A percentile compares a stretch with the other conserved stretches of the same genome.
Conservation (phyloP, 2,329 filamentous ascomycete species). For the Arthrobotrys iridis region DNA sequence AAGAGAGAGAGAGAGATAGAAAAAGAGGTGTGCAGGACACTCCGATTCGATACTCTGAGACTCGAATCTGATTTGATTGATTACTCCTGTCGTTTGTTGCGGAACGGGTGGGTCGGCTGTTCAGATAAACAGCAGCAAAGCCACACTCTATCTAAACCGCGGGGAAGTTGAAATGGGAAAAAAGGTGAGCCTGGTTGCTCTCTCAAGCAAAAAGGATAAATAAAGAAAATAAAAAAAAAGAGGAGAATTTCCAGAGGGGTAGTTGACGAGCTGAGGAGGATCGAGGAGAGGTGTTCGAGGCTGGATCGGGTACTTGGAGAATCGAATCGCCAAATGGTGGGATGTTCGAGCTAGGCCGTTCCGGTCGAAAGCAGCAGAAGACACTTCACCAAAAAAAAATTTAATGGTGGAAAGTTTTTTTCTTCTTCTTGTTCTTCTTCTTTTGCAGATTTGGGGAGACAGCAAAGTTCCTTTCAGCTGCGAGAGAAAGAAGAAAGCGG, state of each 20-base stretch:
- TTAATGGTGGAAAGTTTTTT: neutral
- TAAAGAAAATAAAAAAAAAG: too few species aligned
- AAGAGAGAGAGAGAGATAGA: too few species aligned
- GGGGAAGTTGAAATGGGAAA: neutral
- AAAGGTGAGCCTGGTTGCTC: neutral
- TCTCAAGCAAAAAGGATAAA: neutral
- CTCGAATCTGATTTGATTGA: slow-evolving; percentile 16
- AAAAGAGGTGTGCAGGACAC: slow-evolving; percentile 1
- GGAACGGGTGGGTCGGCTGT: slow-evolving; percentile 16
- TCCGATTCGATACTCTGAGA: slow-evolving; percentile 33
- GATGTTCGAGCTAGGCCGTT: slow-evolving; percentile 4
- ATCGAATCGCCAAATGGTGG: slow-evolving; percentile 9
- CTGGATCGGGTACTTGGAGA: neutral
- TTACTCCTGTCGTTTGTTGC: slow-evolving; percentile 39
- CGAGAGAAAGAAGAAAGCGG: neutral
- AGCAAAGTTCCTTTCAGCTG: slow-evolving; percentile 47
- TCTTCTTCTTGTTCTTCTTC: too few species aligned
- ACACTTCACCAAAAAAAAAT: slow-evolving; percentile 15
- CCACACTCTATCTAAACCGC: slow-evolving; percentile 39
- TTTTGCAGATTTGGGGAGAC: slow-evolving; percentile 43
- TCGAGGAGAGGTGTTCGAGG: neutral
- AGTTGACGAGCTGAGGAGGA: neutral
- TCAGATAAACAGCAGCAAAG: slow-evolving; percentile 27
- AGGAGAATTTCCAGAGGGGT: neutral
- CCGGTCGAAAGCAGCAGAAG: slow-evolving; percentile 13